Conservation (phyloP, 2,329 filamentous ascomycete species). For the Cadophora malorum region DNA sequence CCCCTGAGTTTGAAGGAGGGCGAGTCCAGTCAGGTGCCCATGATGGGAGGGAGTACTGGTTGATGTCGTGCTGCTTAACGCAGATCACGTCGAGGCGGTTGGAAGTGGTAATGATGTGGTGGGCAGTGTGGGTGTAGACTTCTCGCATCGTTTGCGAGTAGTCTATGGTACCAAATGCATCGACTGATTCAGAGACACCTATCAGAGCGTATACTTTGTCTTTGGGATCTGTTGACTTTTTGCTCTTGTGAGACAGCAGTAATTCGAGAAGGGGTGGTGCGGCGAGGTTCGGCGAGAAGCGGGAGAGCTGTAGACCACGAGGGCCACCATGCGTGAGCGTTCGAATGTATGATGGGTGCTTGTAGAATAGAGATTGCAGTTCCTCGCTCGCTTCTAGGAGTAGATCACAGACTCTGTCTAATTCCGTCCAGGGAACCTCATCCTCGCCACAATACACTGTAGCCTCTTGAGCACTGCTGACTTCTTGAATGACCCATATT, state of each 20-base stretch:
- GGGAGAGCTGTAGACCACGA: slow-evolving; percentile 36
- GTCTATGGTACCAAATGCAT: slow-evolving; percentile 37
- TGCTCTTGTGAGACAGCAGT: slow-evolving; percentile 40
- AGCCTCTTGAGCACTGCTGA: slow-evolving; percentile 46
- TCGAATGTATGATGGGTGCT: slow-evolving; percentile 30
- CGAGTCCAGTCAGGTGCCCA: slow-evolving; percentile 42
- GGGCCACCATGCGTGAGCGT: slow-evolving; percentile 38
- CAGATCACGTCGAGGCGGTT: slow-evolving; percentile 40
- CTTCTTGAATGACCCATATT: slow-evolving; percentile 53
- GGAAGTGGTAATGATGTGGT: slow-evolving; percentile 37
- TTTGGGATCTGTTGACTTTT: slow-evolving; percentile 41
- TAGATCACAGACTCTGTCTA: slow-evolving; percentile 41
- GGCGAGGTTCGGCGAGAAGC: slow-evolving; percentile 29
- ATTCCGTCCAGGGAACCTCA: slow-evolving; percentile 46
- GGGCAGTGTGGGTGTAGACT: slow-evolving; percentile 37
- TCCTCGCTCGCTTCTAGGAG: slow-evolving; percentile 29
- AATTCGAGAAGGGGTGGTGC: slow-evolving; percentile 39
- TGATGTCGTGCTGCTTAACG: slow-evolving; percentile 35
- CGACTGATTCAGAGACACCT: slow-evolving; percentile 36
- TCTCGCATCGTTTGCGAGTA: slow-evolving; percentile 36
- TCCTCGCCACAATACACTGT: slow-evolving; percentile 49
- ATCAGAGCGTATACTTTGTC: slow-evolving; percentile 43
- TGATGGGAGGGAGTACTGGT: slow-evolving; percentile 31
- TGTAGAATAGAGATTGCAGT: slow-evolving; percentile 33
- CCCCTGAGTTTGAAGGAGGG: slow-evolving; percentile 21